Base-by-base conservation (phyloP, 164 flowering plant species). In the Vitis rotundifolia region DNA sequence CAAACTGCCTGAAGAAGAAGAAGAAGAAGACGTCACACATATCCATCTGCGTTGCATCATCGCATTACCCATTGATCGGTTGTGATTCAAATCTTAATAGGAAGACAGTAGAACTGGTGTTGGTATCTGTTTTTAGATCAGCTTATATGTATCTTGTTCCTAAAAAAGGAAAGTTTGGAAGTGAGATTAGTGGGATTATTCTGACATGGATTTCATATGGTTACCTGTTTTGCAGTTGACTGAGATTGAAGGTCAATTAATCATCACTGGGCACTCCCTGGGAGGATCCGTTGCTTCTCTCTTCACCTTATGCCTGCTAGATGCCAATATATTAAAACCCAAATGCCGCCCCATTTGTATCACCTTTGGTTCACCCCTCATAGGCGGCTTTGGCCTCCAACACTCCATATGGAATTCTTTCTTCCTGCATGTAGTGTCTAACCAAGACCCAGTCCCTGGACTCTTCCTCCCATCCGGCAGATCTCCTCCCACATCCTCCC, bases 251-350 rank as follows among this genome's bases (percentile, higher is more conserved):
- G 13, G 2, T 9, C 71, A 69, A 13, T 7, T 79, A 14, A 69
- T 86, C 15, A 63, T 86, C 49, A 82, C 86, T 13, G 87, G 87
- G n/a, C 76, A 75, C 22, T 68, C 78, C 52, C 53, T 84, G 0
- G 87, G 87, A 61, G 89, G 87, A 71, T 80, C 85, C 1, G 22
- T 86, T 61, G 89, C 87, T 15, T 66, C 82, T 44, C 89, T 86
- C 49, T 86, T 76, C 75, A 79, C 87, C 61, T 62, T 86, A 65
- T 84, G 83, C 83, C 72, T 84, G 50, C 73, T 82, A 12, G 68
- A 78, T 5, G 67, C 29, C 66, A 56, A 79, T 5, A 10, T 67
- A 14, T 9, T 64, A 28, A 49, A 53, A 12, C 13, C 48, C 28
- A 79, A 74, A 52, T 31, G 44, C 44, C 71, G 68, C 49, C 81